Percentiles rank a stretch among this genome's conserved stretches.
Evolutionary conservation across 306 rosid species (phyloP).

Genomic region (Vachellia collinsii): DNA sequence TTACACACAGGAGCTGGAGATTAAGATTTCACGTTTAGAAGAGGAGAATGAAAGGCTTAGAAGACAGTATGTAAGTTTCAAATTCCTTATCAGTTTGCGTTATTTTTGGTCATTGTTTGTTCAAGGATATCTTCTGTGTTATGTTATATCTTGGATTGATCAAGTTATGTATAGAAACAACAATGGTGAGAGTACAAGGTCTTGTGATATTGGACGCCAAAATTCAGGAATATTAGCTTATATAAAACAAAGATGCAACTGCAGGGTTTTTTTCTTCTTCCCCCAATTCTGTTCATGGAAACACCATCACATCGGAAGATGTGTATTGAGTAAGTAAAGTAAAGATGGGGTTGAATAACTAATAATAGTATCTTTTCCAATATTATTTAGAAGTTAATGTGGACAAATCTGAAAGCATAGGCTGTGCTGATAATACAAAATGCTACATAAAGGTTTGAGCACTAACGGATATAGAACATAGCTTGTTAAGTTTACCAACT

Average conservation of each 20-base stretch:
- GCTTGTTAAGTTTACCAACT: not conserved
- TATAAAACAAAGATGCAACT: not conserved
- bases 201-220: not conserved
- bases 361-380: not conserved
- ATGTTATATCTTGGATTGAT: slow-evolving; percentile 25
- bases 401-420: not conserved
- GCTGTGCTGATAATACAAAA: not conserved
- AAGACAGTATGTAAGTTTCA: slow-evolving; percentile 61
- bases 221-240: not conserved
- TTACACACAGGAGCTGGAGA: slow-evolving; percentile 90
- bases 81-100: slow-evolving; percentile 2
- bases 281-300: not conserved
- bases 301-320: not conserved
- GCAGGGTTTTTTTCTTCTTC: not conserved
- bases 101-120: slow-evolving; percentile 23
- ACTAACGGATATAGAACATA: not conserved
- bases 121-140: slow-evolving; percentile 14
- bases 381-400: not conserved
- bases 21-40: slow-evolving; percentile 81
- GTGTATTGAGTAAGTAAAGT: not conserved
- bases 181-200: not conserved
- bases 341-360: not conserved
- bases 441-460: not conserved
- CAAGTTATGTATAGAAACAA: slow-evolving; percentile 11
- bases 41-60: slow-evolving; percentile 89